Evolutionary conservation across 352 stramenopile species (phyloP).

Genomic region (Pythium dissotocum): DNA sequence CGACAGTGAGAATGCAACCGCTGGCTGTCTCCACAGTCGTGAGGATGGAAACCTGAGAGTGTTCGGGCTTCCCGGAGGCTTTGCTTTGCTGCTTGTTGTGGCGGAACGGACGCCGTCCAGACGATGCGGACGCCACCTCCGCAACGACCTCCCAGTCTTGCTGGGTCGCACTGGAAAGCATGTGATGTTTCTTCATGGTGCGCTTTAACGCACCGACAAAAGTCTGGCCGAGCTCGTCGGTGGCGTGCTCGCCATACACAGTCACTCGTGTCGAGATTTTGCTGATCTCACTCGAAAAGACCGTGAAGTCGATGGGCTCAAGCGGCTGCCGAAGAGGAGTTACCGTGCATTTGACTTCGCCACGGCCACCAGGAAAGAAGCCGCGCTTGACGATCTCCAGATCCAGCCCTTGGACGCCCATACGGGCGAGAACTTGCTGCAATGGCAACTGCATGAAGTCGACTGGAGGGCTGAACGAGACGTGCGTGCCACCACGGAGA

Average conservation of each 20-base stretch:
- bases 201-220: conserved; percentile 37
- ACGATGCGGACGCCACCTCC: conserved; percentile 20
- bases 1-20: conserved; percentile 44
- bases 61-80: conserved; percentile 24
- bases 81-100: conserved; percentile 20
- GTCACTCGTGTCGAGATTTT: conserved; percentile 45
- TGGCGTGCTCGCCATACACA: conserved; percentile 39
- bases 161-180: background rate
- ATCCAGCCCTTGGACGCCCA: conserved; percentile 36
- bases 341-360: conserved; percentile 40
- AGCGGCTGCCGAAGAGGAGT: conserved; percentile 26
- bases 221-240: conserved; percentile 38
- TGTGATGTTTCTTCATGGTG: conserved; percentile 28
- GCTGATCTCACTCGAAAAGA: conserved; percentile 31
- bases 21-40: conserved; percentile 42
- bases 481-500: conserved; percentile 59
- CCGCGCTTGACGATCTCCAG: conserved; percentile 45
- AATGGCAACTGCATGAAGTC: conserved; percentile 66
- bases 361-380: conserved; percentile 50
- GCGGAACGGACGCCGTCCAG: conserved; percentile 13
- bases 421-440: conserved; percentile 37
- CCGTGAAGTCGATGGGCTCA: conserved; percentile 42
- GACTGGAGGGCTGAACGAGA: conserved; percentile 57
- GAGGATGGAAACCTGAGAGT: conserved; percentile 40
- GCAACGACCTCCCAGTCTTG: conserved; percentile 38